Base-by-base conservation (phyloP, 2,329 filamentous ascomycete species). In the Septoria petroselini region DNA sequence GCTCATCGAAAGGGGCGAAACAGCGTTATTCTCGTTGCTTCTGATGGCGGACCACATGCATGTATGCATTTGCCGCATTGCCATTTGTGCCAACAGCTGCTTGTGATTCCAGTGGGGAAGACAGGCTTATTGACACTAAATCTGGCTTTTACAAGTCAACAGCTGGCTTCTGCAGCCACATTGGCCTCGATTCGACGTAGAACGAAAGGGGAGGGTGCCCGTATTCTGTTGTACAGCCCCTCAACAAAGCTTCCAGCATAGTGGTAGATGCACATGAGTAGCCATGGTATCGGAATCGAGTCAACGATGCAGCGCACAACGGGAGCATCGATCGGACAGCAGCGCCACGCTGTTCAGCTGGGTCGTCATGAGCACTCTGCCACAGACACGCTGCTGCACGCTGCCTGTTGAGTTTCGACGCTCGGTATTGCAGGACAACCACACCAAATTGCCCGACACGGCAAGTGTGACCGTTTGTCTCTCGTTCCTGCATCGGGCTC, bases 401-500 rank as follows among this genome's bases (percentile, higher is more conserved):
- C 21, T 39, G 15, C 31, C 48, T 37, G 18, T 35, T 25, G 27
- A 12, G 19, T 15, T 11, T 15, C 7, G 23, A n/a, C 14, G 27
- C 15, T 23, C 41, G 30, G 41, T 19, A 31, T 45, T 30, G 30
- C 30, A 45, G 41, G 23, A 35, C 41, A 45, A 45, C 31, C 41
- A 45, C 3, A 44, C 33, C 17, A 14, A 29, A 41, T 41, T 7
- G 6, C 23, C 21, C 23, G 17, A n/a, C 11, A 15, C 33, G 17
- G 34, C 29, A 30, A 17, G 48, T 38, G 38, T 30, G 21, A 23
- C 19, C 18, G 7, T n/a, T 4, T 31, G 34, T 31, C 18, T 33
- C 40, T 50, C 41, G 49, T 52, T 42, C 49, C 49, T 52, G 49
- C 49, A 42, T 52, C 49, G 49, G 42, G 35, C 29, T 17, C 14